Evolutionary conservation across 2,329 filamentous ascomycete species (phyloP), one percentile per base, ranked within the genome.

Genomic region (Phyllosticta paracitricarpa): DNA sequence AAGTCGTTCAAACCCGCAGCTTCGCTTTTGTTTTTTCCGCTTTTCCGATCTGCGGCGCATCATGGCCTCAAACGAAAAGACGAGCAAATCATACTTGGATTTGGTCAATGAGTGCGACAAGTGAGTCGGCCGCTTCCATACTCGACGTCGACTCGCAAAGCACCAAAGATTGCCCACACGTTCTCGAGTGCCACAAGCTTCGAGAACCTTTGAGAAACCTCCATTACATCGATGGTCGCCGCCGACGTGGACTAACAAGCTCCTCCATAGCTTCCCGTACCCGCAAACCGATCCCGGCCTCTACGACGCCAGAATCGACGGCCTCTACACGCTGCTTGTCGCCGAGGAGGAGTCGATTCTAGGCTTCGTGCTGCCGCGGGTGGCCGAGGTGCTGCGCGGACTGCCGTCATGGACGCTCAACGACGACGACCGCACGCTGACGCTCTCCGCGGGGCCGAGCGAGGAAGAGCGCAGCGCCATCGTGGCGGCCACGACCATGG

Each of bases 261-360:
- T 28, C 25, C 33, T 35, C 58, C 35, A 4, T 68, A 93, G 89
- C 69, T 96, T 96, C 69, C 91, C 91, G 1, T 90, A 95, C 75
- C 80, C 82, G 61, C 80, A 87, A 61, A 79, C 78, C 60, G 78
- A 86, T 65, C 81, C 83, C 9, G 71, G 81, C 62, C 77, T 78
- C 57, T 84, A 87, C 72, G 75, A 80, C 54, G 73, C 77, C 53
- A 75, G 82, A 64, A 74, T 84, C 62, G 73, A 75, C 57, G 78
- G 79, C 9, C 85, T 84, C 73, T 82, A 85, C 68, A 79, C 78
- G 26, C 81, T 96, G 64, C 89, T 86, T 70, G 85, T 89, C 17
- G 76, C 88, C 12, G 75, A 85, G 9, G 76, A 84, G 63, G 82
- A 87, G 62, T 80, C 79, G 14, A 75, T 76, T 14, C 75, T 88